Base-by-base conservation (phyloP, 768 basidiomycete genomes). In the Podaxis sp. region DNA sequence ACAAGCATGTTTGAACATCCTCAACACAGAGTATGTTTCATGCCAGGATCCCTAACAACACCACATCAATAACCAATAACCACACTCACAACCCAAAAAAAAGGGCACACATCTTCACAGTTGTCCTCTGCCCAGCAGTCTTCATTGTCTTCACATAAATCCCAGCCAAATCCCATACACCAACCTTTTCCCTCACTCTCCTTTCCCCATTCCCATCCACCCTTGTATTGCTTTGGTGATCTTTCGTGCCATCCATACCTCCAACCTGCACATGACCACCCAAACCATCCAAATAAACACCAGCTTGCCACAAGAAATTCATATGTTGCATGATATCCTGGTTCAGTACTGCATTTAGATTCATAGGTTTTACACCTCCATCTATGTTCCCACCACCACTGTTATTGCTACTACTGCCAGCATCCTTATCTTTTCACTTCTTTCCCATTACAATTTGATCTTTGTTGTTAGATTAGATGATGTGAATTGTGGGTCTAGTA, bases 291-390 rank as follows among this genome's bases (percentile, higher is more conserved):
- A 92, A 77, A 64, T 87, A 88, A 13, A 83, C 79, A 68, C 88
- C 87, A 38, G 92, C 89, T 74, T 94, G 93, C 70, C 90, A 93
- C 38, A 95, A 82, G 72, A 91, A 95, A 75, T 90, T 94, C 64
- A 95, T 82, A 30, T 93, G 82, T 73, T 95, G 93, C 22, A 93
- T 81, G 52, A 90, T 84, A 69, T 95, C 93, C 30, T 85, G 79
- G 71, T 93, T 92, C 9, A 80, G 68, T 38, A 89, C 80, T 63
- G 74, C 82, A 71, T 78, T 82, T 2, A 85, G 78, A 63, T 83
- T 89, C 4, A 87, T 46, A 11, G 52, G 26, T 11, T 28, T 40
- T 6, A 17, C 53, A 19, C 39, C 59, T 13, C 30, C 22, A 3
- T 46, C 26, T 17, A 3, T 24, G 12, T 15, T 19, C 15, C 38